Percentiles rank a stretch among this genome's conserved stretches.
phyloP scores from a whole-genome alignment of 169 alveolate species.

The Plasmodium coatneyi region DNA sequence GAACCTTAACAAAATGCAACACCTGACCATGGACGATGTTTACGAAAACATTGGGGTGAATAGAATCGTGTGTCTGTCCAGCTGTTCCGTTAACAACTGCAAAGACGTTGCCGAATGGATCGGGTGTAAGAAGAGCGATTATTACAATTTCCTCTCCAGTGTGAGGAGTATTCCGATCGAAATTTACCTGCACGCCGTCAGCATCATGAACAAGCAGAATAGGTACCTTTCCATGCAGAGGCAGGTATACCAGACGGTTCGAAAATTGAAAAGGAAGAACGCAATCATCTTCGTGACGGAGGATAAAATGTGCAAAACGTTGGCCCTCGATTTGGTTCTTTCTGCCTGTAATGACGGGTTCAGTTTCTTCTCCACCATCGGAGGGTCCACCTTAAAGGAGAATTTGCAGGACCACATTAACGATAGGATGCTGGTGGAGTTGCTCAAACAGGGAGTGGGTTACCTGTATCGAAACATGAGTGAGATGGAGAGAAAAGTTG shows the following conservation, averaged over 20 bases:
- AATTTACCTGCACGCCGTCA: slow-evolving; percentile 68
- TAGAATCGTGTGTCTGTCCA: slow-evolving; percentile 45
- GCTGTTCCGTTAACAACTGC: slow-evolving; percentile 81
- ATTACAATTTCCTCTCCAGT: slow-evolving; percentile 87
- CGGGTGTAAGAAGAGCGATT: slow-evolving; percentile 84
- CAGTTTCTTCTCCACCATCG: slow-evolving; percentile 10
- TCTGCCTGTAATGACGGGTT: slow-evolving; percentile 85
- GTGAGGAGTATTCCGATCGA: slow-evolving; percentile 89
- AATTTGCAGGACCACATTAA: neutral
- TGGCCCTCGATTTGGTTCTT: slow-evolving; percentile 93
- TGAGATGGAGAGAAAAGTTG: slow-evolving; percentile 87
- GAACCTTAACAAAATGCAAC: slow-evolving; percentile 13
- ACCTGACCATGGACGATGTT: slow-evolving; percentile 4
- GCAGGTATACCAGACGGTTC: slow-evolving; percentile 59
- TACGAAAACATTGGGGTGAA: slow-evolving; percentile 41
- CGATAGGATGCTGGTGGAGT: slow-evolving; percentile 1
- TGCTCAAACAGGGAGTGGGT: slow-evolving; percentile 31
- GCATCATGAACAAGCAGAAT: slow-evolving; percentile 70
- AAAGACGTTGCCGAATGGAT: slow-evolving; percentile 91
- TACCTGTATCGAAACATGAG: slow-evolving; percentile 86
- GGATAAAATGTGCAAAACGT: slow-evolving; percentile 94
- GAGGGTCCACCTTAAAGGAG: slow-evolving; percentile 10
- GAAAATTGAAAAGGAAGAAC: slow-evolving; percentile 78
- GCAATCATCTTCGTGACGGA: slow-evolving; percentile 95
- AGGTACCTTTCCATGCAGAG: slow-evolving; percentile 76